Conservation (phyloP, 176 grass and related monocot genomes). For the Zea luxurians region DNA sequence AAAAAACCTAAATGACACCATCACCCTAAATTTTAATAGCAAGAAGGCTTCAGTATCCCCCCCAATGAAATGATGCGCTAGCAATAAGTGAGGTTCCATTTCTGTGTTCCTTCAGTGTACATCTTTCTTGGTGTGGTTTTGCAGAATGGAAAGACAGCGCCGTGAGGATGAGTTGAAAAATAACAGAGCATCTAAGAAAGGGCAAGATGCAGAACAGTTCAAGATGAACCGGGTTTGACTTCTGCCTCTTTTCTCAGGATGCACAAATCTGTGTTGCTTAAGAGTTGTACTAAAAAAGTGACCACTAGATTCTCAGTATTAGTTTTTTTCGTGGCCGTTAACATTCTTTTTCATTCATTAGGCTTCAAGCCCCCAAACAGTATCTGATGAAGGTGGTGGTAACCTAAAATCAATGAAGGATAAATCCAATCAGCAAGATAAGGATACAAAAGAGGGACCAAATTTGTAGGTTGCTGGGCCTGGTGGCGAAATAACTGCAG, state of each 20-base stretch:
- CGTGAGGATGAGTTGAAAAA: constrained; percentile 79
- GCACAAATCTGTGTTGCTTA: constrained; percentile 4
- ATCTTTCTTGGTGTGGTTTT: constrained; percentile 35
- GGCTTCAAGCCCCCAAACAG: constrained; percentile 75
- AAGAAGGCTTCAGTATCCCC: not conserved
- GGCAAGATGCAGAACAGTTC: constrained; percentile 70
- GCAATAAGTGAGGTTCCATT: not conserved
- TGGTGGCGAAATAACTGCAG: constrained; percentile 84
- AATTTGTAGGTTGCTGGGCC: constrained; percentile 85
- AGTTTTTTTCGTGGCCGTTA: constrained; percentile 20
- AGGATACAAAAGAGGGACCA: constrained; percentile 78
- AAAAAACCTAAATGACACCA: not conserved
- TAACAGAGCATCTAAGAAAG: constrained; percentile 75
- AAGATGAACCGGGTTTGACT: constrained; percentile 59
- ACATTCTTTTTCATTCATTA: constrained; percentile 41
- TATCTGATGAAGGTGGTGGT: constrained; percentile 61
- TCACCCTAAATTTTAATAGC: constrained; percentile 1
- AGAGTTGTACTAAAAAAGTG: not conserved
- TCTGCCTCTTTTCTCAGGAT: constrained; percentile 36
- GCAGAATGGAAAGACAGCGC: constrained; percentile 85
- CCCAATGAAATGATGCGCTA: not conserved
- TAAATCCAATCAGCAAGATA: constrained; percentile 79
- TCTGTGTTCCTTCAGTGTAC: constrained; percentile 15
- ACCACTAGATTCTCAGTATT: not conserved
- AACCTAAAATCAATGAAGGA: constrained; percentile 76